Evolutionary conservation across 805 yeast genomes (phyloP).

Genomic region (Maudiozyma barnettii): DNA sequence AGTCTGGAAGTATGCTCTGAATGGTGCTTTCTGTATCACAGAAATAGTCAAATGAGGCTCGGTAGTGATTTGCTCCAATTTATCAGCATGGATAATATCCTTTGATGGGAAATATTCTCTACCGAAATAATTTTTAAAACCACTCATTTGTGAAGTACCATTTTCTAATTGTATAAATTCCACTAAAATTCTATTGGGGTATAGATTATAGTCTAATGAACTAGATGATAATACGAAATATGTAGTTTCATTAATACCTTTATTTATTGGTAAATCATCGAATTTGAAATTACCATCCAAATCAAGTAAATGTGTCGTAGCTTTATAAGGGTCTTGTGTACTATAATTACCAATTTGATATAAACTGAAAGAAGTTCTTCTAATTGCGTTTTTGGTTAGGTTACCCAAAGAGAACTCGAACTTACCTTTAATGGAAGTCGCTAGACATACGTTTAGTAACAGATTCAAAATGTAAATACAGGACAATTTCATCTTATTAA

Average conservation of each 20-base stretch:
- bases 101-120: slow-evolving; percentile 28
- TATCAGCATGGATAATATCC: slow-evolving; percentile 25
- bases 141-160: slow-evolving; percentile 14
- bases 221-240: slow-evolving; percentile 22
- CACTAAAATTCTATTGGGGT: slow-evolving; percentile 27
- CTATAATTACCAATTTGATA: slow-evolving; percentile 21
- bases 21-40: slow-evolving; percentile 23
- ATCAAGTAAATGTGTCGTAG: slow-evolving; percentile 9
- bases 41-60: slow-evolving; percentile 19
- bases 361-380: slow-evolving; percentile 20
- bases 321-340: slow-evolving; percentile 8
- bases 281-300: slow-evolving; percentile 23
- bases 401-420: slow-evolving; percentile 16
- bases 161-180: slow-evolving; percentile 15
- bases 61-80: slow-evolving; percentile 13
- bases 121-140: slow-evolving; percentile 26
- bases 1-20: slow-evolving; percentile 26
- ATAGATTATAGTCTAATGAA: slow-evolving; percentile 26
- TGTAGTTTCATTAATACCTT: slow-evolving; percentile 19
- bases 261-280: slow-evolving; percentile 19
- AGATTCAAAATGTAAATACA: neutral
- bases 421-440: slow-evolving; percentile 23
- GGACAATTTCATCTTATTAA: neutral
- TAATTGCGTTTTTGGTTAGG: slow-evolving; percentile 12
- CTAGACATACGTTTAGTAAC: slow-evolving; percentile 1